Evolutionary conservation across 306 rosid genomes (phyloP).

Genomic region (Potentilla sterilis): DNA sequence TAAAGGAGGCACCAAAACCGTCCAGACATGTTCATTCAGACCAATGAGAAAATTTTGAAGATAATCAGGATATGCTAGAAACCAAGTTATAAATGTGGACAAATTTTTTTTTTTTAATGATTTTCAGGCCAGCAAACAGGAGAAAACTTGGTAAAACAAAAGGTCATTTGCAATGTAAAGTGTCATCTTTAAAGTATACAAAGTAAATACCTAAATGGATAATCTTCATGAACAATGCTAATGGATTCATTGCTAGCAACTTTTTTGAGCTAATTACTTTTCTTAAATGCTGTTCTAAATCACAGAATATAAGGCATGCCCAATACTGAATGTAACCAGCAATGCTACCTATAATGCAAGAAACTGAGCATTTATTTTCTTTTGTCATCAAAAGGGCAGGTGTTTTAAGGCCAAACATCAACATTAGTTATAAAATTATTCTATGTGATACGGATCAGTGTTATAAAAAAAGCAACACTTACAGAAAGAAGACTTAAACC

Average conservation of each 20-base stretch:
- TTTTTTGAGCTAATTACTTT: background rate
- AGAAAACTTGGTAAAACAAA: background rate
- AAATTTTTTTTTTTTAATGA: background rate
- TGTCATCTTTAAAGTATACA: background rate
- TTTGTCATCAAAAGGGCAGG: background rate
- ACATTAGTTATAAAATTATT: background rate
- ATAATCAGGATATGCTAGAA: background rate
- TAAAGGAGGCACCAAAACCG: background rate
- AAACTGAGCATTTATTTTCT: background rate
- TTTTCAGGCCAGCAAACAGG: background rate
- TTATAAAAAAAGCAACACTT: background rate
- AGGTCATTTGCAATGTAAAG: background rate
- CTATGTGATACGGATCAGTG: background rate
- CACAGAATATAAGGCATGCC: background rate
- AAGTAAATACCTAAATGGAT: background rate
- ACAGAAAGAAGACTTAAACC: background rate
- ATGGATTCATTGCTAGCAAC: background rate
- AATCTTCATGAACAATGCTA: background rate
- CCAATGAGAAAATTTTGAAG: background rate
- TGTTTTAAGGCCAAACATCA: background rate
- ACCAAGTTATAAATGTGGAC: background rate
- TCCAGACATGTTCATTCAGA: background rate
- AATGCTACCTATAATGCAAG: background rate
- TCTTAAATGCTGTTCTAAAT: background rate
- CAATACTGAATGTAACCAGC: background rate